Evolutionary conservation across 2,329 filamentous ascomycete genomes (phyloP), one percentile per base, ranked within the genome.

Genomic region (Penicillium frequentans): DNA sequence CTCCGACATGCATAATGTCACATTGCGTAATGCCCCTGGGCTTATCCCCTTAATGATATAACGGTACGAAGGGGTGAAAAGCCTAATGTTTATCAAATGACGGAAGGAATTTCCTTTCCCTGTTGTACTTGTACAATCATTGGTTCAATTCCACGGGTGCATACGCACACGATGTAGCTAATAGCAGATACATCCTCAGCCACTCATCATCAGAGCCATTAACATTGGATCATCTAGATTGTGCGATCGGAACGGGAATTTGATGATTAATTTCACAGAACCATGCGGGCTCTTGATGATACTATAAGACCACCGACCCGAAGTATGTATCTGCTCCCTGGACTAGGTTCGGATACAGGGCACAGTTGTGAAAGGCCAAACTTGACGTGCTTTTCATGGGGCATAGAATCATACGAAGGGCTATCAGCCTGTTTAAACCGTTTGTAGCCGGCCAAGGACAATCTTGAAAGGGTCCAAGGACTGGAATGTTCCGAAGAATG

Each of bases 331-430:
- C 8, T 26, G 10, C 16, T 9, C 21, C 31, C 14, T 49, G 21
- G 5, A 5, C n/a, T 23, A 23, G 19, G 23, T 50, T 55, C 45
- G 35, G 39, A 16, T 24, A 35, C 26, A 52, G 33, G 50, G 49
- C 27, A 47, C 23, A 39, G 29, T 43, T 27, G 48, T 50, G 9
- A 55, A 55, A 56, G 35, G 43, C 43, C 24, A 42, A 37, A 44
- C 31, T 53, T 65, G 60, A 62, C 57, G 63, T 63, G 63, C 55
- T 65, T 49, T 53, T 26, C 24, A 47, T 62, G 60, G 62, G 58
- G 54, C 49, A 55, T 64, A 48, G 52, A 60, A 52, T 60, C 55
- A 56, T 56, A n/a, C 26, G 19, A 60, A 55, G 53, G 52, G 24
- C 47, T 31, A 19, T 39, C 44, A 33, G 33, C 44, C 47, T 31